Evolutionary conservation across 805 yeast genomes (phyloP).

Genomic region (Lachancea thermotolerans): DNA sequence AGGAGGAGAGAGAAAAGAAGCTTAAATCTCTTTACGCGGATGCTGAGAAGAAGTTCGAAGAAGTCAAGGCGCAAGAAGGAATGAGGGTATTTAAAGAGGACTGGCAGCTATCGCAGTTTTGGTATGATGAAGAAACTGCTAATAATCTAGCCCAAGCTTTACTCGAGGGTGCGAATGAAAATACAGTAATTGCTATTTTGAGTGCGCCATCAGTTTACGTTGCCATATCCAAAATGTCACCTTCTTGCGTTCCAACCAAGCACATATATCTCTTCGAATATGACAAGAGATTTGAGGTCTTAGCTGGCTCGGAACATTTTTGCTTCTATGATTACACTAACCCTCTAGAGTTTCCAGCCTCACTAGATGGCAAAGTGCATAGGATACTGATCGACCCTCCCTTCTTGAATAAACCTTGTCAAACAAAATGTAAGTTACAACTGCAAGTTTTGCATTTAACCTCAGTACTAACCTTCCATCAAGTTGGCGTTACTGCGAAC

Average conservation of each 20-base stretch:
- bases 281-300: slow-evolving; percentile 66
- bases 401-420: slow-evolving; percentile 76
- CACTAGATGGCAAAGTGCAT: slow-evolving; percentile 56
- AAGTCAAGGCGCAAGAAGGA: slow-evolving; percentile 34
- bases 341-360: slow-evolving; percentile 56
- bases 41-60: slow-evolving; percentile 45
- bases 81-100: slow-evolving; percentile 82
- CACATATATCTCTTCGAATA: slow-evolving; percentile 71
- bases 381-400: slow-evolving; percentile 83
- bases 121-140: slow-evolving; percentile 78
- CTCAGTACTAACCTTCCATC: slow-evolving; percentile 10
- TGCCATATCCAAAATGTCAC: slow-evolving; percentile 54
- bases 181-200: slow-evolving; percentile 66
- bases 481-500: slow-evolving; percentile 53
- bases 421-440: slow-evolving; percentile 42
- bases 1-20: slow-evolving; percentile 46
- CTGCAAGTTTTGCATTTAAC: background rate
- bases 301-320: slow-evolving; percentile 64
- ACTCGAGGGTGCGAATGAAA: slow-evolving; percentile 66
- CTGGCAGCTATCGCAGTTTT: slow-evolving; percentile 92
- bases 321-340: slow-evolving; percentile 67
- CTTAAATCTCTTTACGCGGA: slow-evolving; percentile 47
- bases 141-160: slow-evolving; percentile 59
- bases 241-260: slow-evolving; percentile 50
- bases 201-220: slow-evolving; percentile 93